Evolutionary conservation across 2,329 filamentous ascomycete species (phyloP), one percentile per base, ranked within the genome.

Genomic region (Penicillium sp.): DNA sequence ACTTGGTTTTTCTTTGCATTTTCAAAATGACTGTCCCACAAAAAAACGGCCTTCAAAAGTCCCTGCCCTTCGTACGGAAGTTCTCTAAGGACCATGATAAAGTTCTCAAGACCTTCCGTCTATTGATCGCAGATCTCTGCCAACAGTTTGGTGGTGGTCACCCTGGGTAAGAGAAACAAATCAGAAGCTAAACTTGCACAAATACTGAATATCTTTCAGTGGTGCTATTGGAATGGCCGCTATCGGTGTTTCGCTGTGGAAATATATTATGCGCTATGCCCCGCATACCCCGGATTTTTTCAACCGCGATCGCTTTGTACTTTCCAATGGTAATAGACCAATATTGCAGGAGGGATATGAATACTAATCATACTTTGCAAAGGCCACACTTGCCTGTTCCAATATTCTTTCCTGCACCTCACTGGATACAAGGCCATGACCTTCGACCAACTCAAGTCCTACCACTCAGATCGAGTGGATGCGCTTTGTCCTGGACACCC

Each of bases 111-210:
- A 82, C 82, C 6, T 87, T 88, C 66, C 77, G 86, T 52, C 74
- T 82, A 48, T 72, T 89, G 27, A 85, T 89, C 55, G 85, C 86
- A 43, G 87, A 89, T 67, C 72, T 89, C 3, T 89, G 85, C 64
- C 81, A 89, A 67, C 86, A 89, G 60, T 89, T 88, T 71, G 83
- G 83, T 58, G 85, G 85, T 33, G 87, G 87, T 0, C 87, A 89
- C 66, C 86, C 86, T 18, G 86, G 86, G 82, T 86, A 75, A 29
- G 20, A 18, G 1, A 18, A 23, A 15, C 1, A 7, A 12, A 47
- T n/a, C 0, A 2, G 9, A 27, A 40, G 22, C 43, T 12, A n/a
- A 15, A 15, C 18, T 12, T 18, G 5, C 20, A 20, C 31, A 45
- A 18, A 40, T 43, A 18, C 6, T 56, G 26, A 54, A 45, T 22